phyloP scores from a whole-genome alignment of 345 rosid genomes.

The Acer campestre region DNA sequence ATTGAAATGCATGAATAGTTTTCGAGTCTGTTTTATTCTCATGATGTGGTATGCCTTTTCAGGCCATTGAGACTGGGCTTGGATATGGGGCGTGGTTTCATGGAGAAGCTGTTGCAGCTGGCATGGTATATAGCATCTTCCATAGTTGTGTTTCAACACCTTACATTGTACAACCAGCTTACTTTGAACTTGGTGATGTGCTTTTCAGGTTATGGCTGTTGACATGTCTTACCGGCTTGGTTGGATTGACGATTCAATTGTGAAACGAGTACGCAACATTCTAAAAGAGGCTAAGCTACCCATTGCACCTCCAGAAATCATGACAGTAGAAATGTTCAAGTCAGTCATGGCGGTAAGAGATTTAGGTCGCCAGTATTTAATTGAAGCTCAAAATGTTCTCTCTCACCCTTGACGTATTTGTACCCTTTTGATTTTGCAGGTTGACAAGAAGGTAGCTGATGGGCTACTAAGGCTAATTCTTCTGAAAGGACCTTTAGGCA shows the following conservation, averaged over 20 bases:
- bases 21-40: background rate
- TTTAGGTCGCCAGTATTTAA: background rate
- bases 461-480: constrained; percentile 93
- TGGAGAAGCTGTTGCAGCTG: constrained; percentile 99
- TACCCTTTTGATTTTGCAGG: constrained; percentile 44
- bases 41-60: constrained; percentile 28
- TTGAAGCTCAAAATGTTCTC: background rate
- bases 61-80: constrained; percentile 95
- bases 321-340: constrained; percentile 93
- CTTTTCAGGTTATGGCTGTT: constrained; percentile 91
- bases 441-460: constrained; percentile 98
- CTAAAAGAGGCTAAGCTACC: constrained; percentile 75
- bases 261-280: constrained; percentile 66
- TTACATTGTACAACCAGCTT: background rate
- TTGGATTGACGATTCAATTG: constrained; percentile 90
- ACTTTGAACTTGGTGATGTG: constrained; percentile 14
- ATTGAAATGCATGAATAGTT: background rate
- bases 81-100: constrained; percentile 98
- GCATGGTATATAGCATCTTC: constrained; percentile 64
- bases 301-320: constrained; percentile 66
- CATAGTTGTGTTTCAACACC: background rate
- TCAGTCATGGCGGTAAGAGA: constrained; percentile 93
- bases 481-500: constrained; percentile 89
- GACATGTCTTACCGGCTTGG: constrained; percentile 99
- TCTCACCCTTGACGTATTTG: background rate